phyloP scores from a whole-genome alignment of 2,329 filamentous ascomycete species.

The Colletotrichum sp. region DNA sequence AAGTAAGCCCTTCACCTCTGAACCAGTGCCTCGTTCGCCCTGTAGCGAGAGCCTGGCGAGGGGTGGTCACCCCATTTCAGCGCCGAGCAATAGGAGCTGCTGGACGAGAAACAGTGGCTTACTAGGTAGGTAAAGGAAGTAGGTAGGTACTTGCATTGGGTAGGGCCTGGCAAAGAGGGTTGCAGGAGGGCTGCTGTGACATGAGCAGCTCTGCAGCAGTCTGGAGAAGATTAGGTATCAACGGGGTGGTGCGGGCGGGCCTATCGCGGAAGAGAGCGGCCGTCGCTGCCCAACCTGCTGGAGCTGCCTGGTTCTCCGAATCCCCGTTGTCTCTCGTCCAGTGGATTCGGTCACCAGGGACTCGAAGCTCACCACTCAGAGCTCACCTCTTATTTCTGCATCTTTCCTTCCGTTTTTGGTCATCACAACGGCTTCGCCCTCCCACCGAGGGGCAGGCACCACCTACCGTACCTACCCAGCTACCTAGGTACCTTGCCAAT shows the following conservation, averaged over 20 bases:
- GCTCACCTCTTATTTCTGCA: slow-evolving; percentile 10
- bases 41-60: not conserved
- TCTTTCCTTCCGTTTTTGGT: slow-evolving; percentile 19
- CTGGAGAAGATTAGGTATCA: slow-evolving; percentile 8
- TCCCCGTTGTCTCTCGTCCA: slow-evolving; percentile 7
- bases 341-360: slow-evolving; percentile 9
- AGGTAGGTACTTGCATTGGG: not conserved
- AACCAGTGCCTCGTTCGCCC: not conserved
- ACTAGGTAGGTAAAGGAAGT: not conserved
- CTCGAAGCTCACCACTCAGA: slow-evolving; percentile 3
- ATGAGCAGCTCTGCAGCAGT: not conserved
- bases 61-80: slow-evolving; percentile 10
- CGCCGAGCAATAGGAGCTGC: slow-evolving; percentile 12
- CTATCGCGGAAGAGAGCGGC: slow-evolving; percentile 15
- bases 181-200: not conserved
- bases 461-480: not conserved
- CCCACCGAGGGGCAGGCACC: not conserved
- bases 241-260: not conserved
- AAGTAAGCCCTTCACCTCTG: not conserved
- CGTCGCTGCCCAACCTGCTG: slow-evolving; percentile 24
- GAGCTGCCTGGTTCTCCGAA: not conserved
- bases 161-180: not conserved
- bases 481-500: not conserved
- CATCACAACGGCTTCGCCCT: slow-evolving; percentile 9
- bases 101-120: slow-evolving; percentile 21